Percentiles rank a stretch among this genome's conserved stretches.
Evolutionary conservation across 768 basidiomycete species (phyloP).

Genomic region (Rhodotorula toruloides): DNA sequence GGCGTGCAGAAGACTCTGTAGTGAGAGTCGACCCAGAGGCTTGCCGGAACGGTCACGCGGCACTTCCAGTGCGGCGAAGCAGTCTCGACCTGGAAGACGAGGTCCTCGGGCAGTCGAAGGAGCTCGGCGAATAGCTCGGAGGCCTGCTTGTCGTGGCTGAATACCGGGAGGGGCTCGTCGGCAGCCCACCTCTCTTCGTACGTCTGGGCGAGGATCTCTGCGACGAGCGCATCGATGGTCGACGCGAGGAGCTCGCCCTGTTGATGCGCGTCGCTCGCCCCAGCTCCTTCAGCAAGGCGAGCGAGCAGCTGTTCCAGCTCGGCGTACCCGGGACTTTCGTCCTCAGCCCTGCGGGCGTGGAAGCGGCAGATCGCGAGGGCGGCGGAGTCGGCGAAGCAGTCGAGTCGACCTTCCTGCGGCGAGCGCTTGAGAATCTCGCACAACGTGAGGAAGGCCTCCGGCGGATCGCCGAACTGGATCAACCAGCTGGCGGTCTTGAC

Average conservation of each 20-base stretch:
- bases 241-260: constrained; percentile 19
- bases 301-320: background rate
- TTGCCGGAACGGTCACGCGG: constrained; percentile 52
- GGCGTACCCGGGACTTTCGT: background rate
- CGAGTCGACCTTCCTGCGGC: constrained; percentile 53
- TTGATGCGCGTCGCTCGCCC: constrained; percentile 21
- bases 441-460: constrained; percentile 57
- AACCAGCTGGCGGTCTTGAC: constrained; percentile 63
- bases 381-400: constrained; percentile 48
- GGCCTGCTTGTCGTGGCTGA: constrained; percentile 1
- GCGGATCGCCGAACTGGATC: constrained; percentile 48
- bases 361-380: constrained; percentile 8
- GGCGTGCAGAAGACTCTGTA: constrained; percentile 51
- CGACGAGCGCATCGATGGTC: constrained; percentile 25
- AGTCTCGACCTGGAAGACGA: constrained; percentile 1
- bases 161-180: background rate
- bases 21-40: constrained; percentile 60
- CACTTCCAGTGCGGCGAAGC: background rate
- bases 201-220: constrained; percentile 4
- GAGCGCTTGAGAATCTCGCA: constrained; percentile 54
- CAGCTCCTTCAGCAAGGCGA: constrained; percentile 3
- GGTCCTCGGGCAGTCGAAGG: background rate
- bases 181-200: background rate
- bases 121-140: constrained; percentile 7
- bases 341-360: background rate